Evolutionary conservation across 352 stramenopile species (phyloP), one percentile per base, ranked within the genome.

Genomic region (Pythium utonaiense): DNA sequence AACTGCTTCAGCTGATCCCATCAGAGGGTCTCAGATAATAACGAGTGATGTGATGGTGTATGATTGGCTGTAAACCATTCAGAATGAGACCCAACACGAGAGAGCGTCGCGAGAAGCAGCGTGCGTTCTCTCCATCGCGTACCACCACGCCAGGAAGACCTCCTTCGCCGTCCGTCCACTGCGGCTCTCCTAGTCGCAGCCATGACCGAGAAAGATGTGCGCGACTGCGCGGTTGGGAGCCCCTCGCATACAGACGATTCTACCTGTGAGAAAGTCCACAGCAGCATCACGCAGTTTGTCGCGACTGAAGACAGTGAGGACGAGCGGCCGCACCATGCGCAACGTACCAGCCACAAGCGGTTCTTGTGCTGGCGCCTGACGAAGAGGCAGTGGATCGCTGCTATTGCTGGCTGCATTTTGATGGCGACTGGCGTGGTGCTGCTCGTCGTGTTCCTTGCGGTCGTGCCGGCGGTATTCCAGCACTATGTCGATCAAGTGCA

Each of bases 361-460:
- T 88, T 88, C 36, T 57, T 86, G 45, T 77, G 70, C 51, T 91
- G 77, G 78, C 67, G 45, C 28, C 62, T 89, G 66, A 75, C 70
- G 28, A 82, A 79, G 64, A 74, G 63, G 62, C 67, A 82, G 65
- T 83, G 79, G 47, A 70, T 83, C 34, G 48, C 64, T 3, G 60
- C 78, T 9, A 66, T 89, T 50, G 42, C 72, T 1, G 71, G 42
- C 16, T 66, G 70, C 6, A 61, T 86, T 22, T 13, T 89, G 38
- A 40, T 75, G 21, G 53, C 75, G 7, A 7, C 87, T 36, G 64
- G 56, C 5, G 70, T 87, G 27, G 62, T 85, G 42, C 63, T 91
- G 28, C 52, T 91, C 53, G 72, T 89, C 48, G 55, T 88, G n/a
- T 88, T 80, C 66, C 71, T 89, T 57, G 78, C 66, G 31, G 70